Evolutionary conservation across 225 moss, liverwort and hornwort genomes (phyloP), one percentile per base, ranked within the genome.

Genomic region (Rhytidiadelphus loreus): DNA sequence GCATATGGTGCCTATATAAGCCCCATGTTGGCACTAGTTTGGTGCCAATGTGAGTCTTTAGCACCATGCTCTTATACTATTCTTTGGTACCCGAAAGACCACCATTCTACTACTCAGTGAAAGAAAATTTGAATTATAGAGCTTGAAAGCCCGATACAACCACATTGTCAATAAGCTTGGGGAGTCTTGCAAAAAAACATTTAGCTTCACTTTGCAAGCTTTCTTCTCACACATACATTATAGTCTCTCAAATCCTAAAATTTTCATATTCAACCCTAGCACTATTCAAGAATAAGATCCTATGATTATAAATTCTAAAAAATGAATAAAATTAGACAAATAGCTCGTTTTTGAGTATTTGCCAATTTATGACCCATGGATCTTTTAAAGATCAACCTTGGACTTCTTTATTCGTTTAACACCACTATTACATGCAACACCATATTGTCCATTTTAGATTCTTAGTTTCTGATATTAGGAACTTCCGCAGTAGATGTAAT

Each of bases 91-190:
- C 18, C 32, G 2, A 32, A n/a, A 74, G 12, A 50, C 21, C 52
- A 52, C 22, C 50, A 33, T 52, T 52, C 21, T 50, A 20, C 13
- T 46, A 73, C 2, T 43, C 5, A 11, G 0, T 23, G 2, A 53
- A 35, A 35, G 3, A 3, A 39, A 79, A 28, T 57, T 79, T 57
- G 12, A 11, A 3, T 11, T 16, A 39, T 11, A 0, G 5, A 26
- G 18, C 7, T 39, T 0, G 0, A 12, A 56, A 26, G 26, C 12
- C 0, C 2, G 0, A 37, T 12, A 79, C 3, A n/a, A 3, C 1
- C 11, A 37, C 11, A 25, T 53, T n/a, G 7, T 23, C 8, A 43
- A 9, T 48, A 35, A 21, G 3, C 14, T 0, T 2, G 1, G 2
- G 3, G 2, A 53, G 1, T 35, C 22, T 53, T 53, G 2, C 12